Conservation (phyloP, 2,329 filamentous ascomycete species). For the Ilyonectria destructans region DNA sequence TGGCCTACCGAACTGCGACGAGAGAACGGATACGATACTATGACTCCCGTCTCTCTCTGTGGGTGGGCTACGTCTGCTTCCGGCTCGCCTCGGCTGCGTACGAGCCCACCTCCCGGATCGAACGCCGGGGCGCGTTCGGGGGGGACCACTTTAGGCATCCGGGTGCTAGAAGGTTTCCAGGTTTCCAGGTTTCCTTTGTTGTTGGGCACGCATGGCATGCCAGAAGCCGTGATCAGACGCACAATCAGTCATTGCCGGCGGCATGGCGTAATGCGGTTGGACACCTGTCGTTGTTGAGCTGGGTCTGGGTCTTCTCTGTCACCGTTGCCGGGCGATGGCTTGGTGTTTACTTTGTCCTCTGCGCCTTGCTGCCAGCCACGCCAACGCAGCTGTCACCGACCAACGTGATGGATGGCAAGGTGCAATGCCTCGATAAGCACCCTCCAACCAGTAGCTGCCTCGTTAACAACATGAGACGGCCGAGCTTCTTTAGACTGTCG, state of each 20-base stretch:
- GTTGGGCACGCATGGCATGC: constrained; percentile 12
- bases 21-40: neutral
- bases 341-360: neutral
- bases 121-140: constrained; percentile 22
- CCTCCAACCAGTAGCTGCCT: neutral
- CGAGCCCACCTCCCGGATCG: constrained; percentile 4
- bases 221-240: neutral
- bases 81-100: constrained; percentile 32
- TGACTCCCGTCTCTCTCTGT: neutral
- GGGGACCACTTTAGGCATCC: constrained; percentile 39
- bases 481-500: neutral
- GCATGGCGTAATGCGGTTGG: neutral
- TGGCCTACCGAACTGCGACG: neutral
- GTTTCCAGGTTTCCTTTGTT: neutral
- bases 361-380: neutral
- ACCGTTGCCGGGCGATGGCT: neutral
- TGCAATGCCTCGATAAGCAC: neutral
- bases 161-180: constrained; percentile 4
- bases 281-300: neutral
- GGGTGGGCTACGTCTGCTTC: constrained; percentile 19
- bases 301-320: neutral
- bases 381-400: neutral
- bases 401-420: neutral
- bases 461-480: constrained; percentile 23
- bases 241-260: constrained; percentile 6